A percentile compares a stretch with the other conserved stretches of the same genome.
Conservation (phyloP, 192 early-diverging fungal genomes). For the Paraglomus brasilianum region DNA sequence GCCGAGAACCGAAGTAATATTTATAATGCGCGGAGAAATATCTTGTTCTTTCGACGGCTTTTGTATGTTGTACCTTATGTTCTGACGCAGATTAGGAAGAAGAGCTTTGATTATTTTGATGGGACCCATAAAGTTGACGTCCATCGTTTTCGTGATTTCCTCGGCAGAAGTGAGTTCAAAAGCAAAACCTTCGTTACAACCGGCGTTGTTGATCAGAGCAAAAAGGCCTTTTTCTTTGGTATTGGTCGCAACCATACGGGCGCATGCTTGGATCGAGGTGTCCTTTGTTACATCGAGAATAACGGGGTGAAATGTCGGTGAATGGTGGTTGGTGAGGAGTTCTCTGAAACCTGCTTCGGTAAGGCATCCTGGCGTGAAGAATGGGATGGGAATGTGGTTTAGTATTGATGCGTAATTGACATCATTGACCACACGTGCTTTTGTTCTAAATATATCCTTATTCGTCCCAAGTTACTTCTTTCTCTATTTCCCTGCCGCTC, state of each 20-base stretch:
- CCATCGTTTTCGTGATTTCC: conserved; percentile 41
- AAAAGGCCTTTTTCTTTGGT: conserved; percentile 31
- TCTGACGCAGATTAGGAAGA: conserved; percentile 41
- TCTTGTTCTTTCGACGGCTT: conserved; percentile 32
- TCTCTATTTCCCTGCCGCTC: too few relatives aligned
- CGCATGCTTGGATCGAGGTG: conserved; percentile 29
- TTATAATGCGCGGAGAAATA: conserved; percentile 40
- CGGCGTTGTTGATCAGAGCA: conserved; percentile 29
- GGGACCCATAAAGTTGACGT: conserved; percentile 47
- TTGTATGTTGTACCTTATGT: conserved; percentile 31
- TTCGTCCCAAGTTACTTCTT: too few relatives aligned
- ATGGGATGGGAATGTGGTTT: not conserved
- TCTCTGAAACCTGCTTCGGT: conserved; percentile 28
- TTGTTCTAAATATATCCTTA: too few relatives aligned
- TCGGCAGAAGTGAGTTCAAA: conserved; percentile 28
- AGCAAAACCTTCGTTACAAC: conserved; percentile 32
- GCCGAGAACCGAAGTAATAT: conserved; percentile 45
- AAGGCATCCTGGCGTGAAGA: not conserved
- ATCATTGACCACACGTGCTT: too few relatives aligned
- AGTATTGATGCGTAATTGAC: too few relatives aligned
- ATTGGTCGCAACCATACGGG: conserved; percentile 9
- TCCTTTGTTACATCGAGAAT: conserved; percentile 31
- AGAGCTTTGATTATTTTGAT: conserved; percentile 44
- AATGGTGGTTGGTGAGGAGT: not conserved
- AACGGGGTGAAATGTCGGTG: conserved; percentile 23